A percentile compares a stretch with the other conserved stretches of the same genome.
phyloP scores from a whole-genome alignment of 768 basidiomycete species.

The Dendrothele bispora region DNA sequence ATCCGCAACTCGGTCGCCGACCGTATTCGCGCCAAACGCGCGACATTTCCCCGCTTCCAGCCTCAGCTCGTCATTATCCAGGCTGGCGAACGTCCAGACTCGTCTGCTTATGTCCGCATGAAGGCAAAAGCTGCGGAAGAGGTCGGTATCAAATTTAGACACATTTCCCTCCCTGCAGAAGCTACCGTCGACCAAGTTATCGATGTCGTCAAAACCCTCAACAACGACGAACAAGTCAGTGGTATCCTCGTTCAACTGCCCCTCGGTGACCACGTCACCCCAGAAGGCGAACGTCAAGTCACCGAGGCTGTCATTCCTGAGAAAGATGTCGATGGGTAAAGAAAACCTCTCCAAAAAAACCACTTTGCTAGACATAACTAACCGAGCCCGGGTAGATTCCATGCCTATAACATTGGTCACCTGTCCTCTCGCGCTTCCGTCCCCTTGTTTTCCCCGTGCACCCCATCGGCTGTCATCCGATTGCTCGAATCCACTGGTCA shows the following conservation, averaged over 20 bases:
- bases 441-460: constrained; percentile 93
- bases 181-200: constrained; percentile 77
- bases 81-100: constrained; percentile 90
- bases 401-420: constrained; percentile 97
- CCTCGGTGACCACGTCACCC: constrained; percentile 76
- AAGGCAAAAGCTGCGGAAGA: constrained; percentile 95
- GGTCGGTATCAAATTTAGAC: constrained; percentile 85
- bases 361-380: no score
- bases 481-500: constrained; percentile 88
- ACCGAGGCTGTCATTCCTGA: constrained; percentile 93
- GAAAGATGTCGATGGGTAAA: constrained; percentile 96
- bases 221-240: constrained; percentile 76
- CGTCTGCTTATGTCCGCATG: constrained; percentile 93
- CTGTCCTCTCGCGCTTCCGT: constrained; percentile 86
- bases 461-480: constrained; percentile 89
- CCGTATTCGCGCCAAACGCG: constrained; percentile 63
- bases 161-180: constrained; percentile 70
- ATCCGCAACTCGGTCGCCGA: constrained; percentile 77
- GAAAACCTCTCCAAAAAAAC: constrained; percentile 7
- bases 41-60: constrained; percentile 81
- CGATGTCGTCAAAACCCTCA: constrained; percentile 75
- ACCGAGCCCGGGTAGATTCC: constrained; percentile 60
- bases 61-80: constrained; percentile 92
- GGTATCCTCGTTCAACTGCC: constrained; percentile 97
- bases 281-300: constrained; percentile 84